A percentile compares a stretch with the other conserved stretches of the same genome.
phyloP scores from a whole-genome alignment of 2,329 filamentous ascomycete genomes.

The Penicillium sp. region DNA sequence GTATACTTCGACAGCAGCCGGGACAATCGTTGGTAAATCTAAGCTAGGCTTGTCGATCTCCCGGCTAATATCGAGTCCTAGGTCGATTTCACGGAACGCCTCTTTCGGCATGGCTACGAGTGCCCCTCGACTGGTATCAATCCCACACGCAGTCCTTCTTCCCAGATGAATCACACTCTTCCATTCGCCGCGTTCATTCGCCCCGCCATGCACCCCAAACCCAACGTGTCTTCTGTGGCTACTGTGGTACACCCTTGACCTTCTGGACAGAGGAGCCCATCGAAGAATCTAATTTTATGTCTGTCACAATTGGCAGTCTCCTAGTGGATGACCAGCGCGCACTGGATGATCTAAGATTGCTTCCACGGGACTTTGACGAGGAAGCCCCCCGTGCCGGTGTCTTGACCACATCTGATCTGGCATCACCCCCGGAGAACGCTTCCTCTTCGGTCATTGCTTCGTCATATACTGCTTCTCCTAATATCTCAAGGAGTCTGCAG shows the following conservation, averaged over 20 bases:
- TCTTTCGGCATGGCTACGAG: constrained; percentile 70
- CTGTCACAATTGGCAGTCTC: constrained; percentile 70
- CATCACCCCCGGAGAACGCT: constrained; percentile 5
- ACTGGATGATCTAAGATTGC: constrained; percentile 65
- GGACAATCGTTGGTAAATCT: constrained; percentile 58
- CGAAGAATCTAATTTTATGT: constrained; percentile 67
- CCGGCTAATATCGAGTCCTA: constrained; percentile 26
- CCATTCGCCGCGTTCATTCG: constrained; percentile 60
- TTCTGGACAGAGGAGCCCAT: constrained; percentile 70
- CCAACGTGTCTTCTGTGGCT: constrained; percentile 78
- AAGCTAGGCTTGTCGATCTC: constrained; percentile 3
- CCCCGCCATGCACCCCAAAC: constrained; percentile 50
- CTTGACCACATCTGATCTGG: constrained; percentile 5
- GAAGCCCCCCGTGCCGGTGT: constrained; percentile 15
- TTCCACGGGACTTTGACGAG: constrained; percentile 46
- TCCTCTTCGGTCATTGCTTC: constrained; percentile 20
- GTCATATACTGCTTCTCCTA: constrained; percentile 13
- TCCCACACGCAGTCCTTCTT: constrained; percentile 66
- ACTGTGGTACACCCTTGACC: constrained; percentile 75
- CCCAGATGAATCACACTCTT: constrained; percentile 62
- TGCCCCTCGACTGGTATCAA: constrained; percentile 72
- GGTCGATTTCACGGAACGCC: constrained; percentile 60
- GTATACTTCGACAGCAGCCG: constrained; percentile 67
- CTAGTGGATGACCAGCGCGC: constrained; percentile 60
- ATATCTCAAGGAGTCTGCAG: constrained; percentile 30